Evolutionary conservation across 2,329 filamentous ascomycete species (phyloP).

Genomic region (Diplodia corticola): DNA sequence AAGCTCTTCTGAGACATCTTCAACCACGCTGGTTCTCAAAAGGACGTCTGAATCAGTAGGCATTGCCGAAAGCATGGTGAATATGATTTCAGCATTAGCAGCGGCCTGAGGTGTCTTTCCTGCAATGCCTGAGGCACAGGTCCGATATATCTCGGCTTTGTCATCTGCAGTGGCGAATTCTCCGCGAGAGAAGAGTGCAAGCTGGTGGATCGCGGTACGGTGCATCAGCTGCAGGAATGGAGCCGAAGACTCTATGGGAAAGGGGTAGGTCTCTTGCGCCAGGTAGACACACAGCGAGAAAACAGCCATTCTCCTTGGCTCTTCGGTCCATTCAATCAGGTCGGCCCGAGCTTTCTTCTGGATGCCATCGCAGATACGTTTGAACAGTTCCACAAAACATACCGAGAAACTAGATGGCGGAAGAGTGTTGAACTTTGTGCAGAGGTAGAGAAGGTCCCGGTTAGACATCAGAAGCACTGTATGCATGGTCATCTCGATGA

Average conservation of each 20-base stretch:
- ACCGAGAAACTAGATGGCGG: constrained; percentile 35
- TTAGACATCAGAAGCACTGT: constrained; percentile 49
- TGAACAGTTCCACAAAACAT: constrained; percentile 36
- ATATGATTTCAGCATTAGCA: constrained; percentile 68
- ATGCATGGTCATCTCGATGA: constrained; percentile 64
- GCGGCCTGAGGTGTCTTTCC: constrained; percentile 63
- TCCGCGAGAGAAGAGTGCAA: constrained; percentile 60
- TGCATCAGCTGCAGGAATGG: constrained; percentile 64
- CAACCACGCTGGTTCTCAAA: constrained; percentile 31
- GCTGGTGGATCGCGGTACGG: constrained; percentile 60
- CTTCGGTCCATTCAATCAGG: constrained; percentile 22
- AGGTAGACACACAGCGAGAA: constrained; percentile 64
- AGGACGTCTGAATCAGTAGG: constrained; percentile 30
- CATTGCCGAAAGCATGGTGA: not conserved
- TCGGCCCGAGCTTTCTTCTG: constrained; percentile 19
- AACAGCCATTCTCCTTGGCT: constrained; percentile 41
- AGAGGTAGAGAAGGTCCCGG: constrained; percentile 62
- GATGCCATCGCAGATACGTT: constrained; percentile 17
- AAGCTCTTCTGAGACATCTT: constrained; percentile 43
- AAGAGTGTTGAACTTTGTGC: constrained; percentile 61
- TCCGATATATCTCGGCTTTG: constrained; percentile 62
- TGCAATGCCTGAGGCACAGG: constrained; percentile 69
- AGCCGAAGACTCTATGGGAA: constrained; percentile 55
- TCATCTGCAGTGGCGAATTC: constrained; percentile 55
- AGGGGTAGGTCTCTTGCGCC: constrained; percentile 70